phyloP scores from a whole-genome alignment of 768 basidiomycete species.

The Albatrellus ellisii region DNA sequence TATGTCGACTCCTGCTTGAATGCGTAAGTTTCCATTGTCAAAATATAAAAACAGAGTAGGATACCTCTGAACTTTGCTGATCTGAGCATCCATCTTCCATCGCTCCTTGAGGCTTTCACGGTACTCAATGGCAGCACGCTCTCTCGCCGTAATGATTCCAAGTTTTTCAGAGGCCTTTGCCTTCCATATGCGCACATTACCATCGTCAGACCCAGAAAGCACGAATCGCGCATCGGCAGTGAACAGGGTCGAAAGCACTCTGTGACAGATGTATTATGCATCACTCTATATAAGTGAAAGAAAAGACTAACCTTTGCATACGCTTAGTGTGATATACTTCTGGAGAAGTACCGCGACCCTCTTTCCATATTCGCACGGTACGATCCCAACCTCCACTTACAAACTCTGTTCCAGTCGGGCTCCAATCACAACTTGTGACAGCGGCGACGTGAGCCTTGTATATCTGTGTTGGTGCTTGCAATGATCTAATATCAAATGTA shows the following conservation, averaged over 20 bases:
- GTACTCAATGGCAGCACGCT: constrained; percentile 88
- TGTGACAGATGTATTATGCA: constrained; percentile 16
- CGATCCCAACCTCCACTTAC: constrained; percentile 96
- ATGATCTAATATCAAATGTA: constrained; percentile 88
- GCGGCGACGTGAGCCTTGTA: constrained; percentile 97
- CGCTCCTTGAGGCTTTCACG: constrained; percentile 75
- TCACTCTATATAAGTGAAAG: background rate
- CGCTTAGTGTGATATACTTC: constrained; percentile 98
- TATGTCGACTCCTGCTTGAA: constrained; percentile 49
- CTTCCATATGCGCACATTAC: constrained; percentile 94
- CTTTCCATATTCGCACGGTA: constrained; percentile 87
- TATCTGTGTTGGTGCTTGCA: constrained; percentile 74
- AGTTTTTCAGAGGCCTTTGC: constrained; percentile 85
- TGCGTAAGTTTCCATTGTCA: constrained; percentile 1
- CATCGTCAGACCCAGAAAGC: constrained; percentile 85
- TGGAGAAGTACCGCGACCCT: constrained; percentile 64
- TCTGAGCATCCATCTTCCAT: constrained; percentile 78
- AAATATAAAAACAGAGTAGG: background rate
- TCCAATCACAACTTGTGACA: constrained; percentile 97
- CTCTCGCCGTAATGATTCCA: constrained; percentile 81
- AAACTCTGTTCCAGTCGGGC: constrained; percentile 90
- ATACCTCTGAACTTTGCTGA: constrained; percentile 72
- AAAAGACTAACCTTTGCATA: constrained; percentile 74
- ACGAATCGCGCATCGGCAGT: constrained; percentile 88
- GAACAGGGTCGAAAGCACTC: constrained; percentile 81